phyloP scores from a whole-genome alignment of 768 basidiomycete species.

The Lactarius psammicola region DNA sequence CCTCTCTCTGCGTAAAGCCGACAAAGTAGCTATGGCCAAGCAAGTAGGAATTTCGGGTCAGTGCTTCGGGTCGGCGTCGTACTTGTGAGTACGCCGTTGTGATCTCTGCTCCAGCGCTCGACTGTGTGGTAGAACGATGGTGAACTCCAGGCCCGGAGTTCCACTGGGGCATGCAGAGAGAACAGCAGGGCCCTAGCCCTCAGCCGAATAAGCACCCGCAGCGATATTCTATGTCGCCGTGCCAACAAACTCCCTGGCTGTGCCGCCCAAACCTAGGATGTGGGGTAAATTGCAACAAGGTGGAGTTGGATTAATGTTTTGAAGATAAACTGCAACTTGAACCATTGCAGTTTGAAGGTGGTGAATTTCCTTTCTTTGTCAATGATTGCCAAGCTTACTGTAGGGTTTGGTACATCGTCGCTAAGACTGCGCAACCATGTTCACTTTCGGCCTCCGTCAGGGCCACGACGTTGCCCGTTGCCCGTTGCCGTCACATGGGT shows the following conservation, averaged over 20 bases:
- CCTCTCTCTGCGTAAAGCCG: not conserved
- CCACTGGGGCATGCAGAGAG: not conserved
- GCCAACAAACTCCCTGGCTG: not conserved
- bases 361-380: not conserved
- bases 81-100: not conserved
- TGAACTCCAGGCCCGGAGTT: not conserved
- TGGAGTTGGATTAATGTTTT: not conserved
- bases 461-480: not conserved
- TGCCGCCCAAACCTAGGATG: not conserved
- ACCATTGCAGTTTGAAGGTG: not conserved
- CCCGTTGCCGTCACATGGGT: no score
- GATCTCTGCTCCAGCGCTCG: not conserved
- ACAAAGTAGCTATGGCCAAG: not conserved
- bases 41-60: not conserved
- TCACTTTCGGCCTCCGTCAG: not conserved
- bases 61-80: not conserved
- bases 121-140: not conserved
- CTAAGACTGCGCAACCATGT: not conserved
- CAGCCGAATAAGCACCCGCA: not conserved
- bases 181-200: not conserved
- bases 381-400: not conserved
- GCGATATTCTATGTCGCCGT: not conserved
- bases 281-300: not conserved
- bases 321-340: not conserved
- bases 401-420: not conserved